These are phyloP conservation scores for Arctostaphylos glauca DNA, from an alignment of 148 eudicot genomes.

Conservation along the genomic window DNA sequence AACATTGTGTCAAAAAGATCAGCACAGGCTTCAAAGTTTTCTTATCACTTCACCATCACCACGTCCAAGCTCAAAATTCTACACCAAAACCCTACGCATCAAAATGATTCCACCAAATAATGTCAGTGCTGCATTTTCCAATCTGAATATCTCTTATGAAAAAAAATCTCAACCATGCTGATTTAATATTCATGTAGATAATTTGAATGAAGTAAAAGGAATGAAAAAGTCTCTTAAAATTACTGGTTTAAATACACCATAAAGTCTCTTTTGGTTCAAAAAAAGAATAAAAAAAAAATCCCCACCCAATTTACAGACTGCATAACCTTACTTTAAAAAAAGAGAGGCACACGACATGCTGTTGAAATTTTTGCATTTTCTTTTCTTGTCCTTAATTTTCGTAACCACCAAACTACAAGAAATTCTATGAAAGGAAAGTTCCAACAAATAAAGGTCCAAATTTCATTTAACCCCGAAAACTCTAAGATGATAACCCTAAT, in stretches of 20 bases:
- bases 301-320: not conserved
- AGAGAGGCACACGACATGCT: not conserved
- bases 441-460: not conserved
- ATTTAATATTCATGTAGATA: not conserved
- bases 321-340: not conserved
- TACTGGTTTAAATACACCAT: not conserved
- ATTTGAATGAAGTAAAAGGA: not conserved
- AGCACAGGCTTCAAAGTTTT: slow-evolving; percentile 20
- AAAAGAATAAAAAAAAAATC: not conserved
- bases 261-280: not conserved
- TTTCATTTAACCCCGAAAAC: not conserved
- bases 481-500: not conserved
- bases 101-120: slow-evolving; percentile 15
- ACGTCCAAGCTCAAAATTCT: slow-evolving; percentile 14
- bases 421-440: not conserved
- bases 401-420: not conserved
- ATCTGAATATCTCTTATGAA: not conserved
- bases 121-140: not conserved
- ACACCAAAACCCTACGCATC: slow-evolving; percentile 20
- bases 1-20: slow-evolving; percentile 48
- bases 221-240: not conserved
- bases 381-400: not conserved
- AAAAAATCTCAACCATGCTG: not conserved
- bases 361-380: not conserved
- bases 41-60: slow-evolving; percentile 41